A percentile compares a stretch with the other conserved stretches of the same genome.
Evolutionary conservation across 176 grass and related monocot genomes (phyloP).

Genomic region (Triticum timopheevii): DNA sequence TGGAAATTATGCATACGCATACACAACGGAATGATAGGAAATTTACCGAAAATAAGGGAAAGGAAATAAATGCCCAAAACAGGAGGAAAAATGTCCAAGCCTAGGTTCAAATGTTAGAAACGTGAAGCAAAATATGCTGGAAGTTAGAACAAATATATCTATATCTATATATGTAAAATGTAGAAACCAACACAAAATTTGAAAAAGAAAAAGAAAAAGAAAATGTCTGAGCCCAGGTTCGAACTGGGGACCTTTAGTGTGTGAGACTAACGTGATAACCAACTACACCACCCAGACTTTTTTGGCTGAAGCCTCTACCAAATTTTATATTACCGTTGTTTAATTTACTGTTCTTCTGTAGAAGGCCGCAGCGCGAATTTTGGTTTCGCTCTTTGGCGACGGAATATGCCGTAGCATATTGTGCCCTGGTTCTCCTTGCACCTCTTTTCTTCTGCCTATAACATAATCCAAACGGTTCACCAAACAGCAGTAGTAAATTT

Average conservation of each 20-base stretch:
- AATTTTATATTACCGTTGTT: background rate
- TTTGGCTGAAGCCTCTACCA: accelerated
- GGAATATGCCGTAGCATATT: background rate
- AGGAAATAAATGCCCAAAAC: no score
- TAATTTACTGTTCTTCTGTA: background rate
- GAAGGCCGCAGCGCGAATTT: background rate
- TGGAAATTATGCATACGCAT: no score
- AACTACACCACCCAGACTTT: constrained; percentile 59
- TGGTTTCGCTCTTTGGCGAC: background rate
- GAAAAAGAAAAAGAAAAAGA: no score
- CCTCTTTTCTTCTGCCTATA: background rate
- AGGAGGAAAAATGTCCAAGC: no score
- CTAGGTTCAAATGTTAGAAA: no score
- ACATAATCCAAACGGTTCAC: no score
- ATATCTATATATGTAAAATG: background rate
- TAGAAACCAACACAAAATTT: background rate
- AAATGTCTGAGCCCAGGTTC: constrained; percentile 51
- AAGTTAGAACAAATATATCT: background rate
- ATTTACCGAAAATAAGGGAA: no score
- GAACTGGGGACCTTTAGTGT: constrained; percentile 93
- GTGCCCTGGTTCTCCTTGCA: background rate
- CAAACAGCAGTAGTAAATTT: no score
- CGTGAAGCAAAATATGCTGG: background rate
- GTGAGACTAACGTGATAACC: constrained; percentile 95
- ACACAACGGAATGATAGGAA: no score